These are phyloP conservation scores for Yamadazyma diddensiae DNA, from an alignment of 1,139 yeast genomes.

Conservation along the genomic window DNA sequence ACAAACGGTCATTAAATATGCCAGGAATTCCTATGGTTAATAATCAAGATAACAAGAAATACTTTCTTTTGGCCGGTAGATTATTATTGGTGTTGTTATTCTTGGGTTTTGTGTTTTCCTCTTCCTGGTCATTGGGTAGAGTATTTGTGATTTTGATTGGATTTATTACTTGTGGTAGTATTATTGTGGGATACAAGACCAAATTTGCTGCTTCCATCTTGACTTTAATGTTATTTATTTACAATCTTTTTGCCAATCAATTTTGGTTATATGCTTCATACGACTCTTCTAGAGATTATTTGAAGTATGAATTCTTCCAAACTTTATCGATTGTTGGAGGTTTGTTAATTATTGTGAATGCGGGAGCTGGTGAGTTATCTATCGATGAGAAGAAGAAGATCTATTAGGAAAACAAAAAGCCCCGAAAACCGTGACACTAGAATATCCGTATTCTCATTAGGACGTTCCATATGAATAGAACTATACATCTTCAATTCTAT, in stretches of 20 bases:
- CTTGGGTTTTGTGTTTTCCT: conserved; percentile 79
- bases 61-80: conserved; percentile 85
- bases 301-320: conserved; percentile 93
- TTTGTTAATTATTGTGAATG: conserved; percentile 80
- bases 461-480: no score
- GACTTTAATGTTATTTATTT: conserved; percentile 69
- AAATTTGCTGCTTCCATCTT: conserved; percentile 81
- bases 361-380: conserved; percentile 95
- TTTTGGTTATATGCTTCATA: conserved; percentile 78
- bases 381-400: conserved; percentile 96
- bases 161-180: conserved; percentile 68
- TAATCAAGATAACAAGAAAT: conserved; percentile 80
- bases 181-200: conserved; percentile 91
- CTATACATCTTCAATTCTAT: no score
- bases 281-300: conserved; percentile 82
- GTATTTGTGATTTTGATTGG: conserved; percentile 69
- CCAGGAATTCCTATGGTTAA: conserved; percentile 91
- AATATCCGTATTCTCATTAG: not conserved
- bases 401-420: conserved; percentile 38
- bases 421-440: not conserved
- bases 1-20: conserved; percentile 65
- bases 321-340: conserved; percentile 96
- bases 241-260: conserved; percentile 79
- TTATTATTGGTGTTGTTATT: conserved; percentile 81
- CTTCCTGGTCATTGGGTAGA: conserved; percentile 69